phyloP scores from a whole-genome alignment of 129 eudicot genomes.

The Escallonia herrerae region DNA sequence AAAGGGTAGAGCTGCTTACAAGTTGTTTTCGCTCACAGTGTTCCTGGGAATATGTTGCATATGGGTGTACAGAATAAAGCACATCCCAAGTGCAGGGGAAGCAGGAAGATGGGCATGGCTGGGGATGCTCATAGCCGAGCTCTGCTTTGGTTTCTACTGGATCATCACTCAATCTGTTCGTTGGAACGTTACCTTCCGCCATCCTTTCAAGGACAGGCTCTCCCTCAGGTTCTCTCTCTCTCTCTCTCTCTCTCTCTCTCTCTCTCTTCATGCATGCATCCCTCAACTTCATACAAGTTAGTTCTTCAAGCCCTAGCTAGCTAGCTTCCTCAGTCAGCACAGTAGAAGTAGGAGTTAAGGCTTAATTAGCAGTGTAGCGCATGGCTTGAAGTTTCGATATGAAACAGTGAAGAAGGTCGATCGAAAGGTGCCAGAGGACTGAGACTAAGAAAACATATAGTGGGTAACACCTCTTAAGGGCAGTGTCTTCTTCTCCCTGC shows the following conservation, averaged over 20 bases:
- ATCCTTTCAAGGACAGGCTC: conserved; percentile 38
- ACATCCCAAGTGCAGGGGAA: conserved; percentile 15
- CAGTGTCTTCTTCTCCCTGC: no score
- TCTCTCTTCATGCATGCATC: no score
- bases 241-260: not conserved
- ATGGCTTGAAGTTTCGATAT: no score
- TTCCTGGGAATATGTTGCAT: conserved; percentile 19
- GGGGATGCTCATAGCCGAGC: conserved; percentile 25
- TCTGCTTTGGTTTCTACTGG: conserved; percentile 41
- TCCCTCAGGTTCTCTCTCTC: conserved; percentile 19
- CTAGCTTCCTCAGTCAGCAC: no score
- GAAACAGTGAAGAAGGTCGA: no score
- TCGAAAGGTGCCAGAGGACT: no score
- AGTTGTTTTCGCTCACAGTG: conserved; percentile 12
- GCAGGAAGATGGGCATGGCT: conserved; percentile 37
- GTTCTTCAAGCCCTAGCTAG: no score
- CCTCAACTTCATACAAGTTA: no score
- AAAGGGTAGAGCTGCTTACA: conserved; percentile 20
- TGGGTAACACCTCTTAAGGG: no score
- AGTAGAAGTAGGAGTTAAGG: no score
- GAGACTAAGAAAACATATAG: no score
- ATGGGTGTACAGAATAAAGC: conserved; percentile 26
- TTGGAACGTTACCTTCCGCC: conserved; percentile 23
- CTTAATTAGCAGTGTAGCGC: no score
- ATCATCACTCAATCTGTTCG: conserved; percentile 35